Evolutionary conservation across 176 grass and related monocot species (phyloP).

Genomic region (Oryza coarctata): DNA sequence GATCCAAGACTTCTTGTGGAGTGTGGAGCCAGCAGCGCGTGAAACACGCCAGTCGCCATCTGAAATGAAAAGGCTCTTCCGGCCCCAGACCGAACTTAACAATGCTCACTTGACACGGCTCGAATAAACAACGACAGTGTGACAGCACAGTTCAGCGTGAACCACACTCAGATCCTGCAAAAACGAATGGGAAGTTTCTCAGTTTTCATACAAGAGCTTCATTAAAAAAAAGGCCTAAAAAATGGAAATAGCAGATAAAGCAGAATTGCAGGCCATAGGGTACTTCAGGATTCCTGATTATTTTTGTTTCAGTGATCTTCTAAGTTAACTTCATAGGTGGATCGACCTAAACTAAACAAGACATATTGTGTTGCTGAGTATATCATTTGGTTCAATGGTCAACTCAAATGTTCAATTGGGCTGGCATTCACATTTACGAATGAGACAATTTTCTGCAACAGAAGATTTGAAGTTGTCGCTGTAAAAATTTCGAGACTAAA

Average conservation of each 20-base stretch:
- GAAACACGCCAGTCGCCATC: conserved; percentile 13
- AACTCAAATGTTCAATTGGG: background rate
- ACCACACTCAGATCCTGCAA: conserved; percentile 32
- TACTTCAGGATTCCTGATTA: background rate
- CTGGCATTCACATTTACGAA: background rate
- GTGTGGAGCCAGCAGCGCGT: conserved; percentile 11
- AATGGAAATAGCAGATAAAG: background rate
- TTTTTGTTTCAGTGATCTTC: background rate
- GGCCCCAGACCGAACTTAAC: background rate
- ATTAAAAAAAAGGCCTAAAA: background rate
- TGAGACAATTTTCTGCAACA: background rate
- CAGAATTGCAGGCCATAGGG: background rate
- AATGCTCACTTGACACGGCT: conserved; percentile 19
- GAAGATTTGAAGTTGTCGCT: background rate
- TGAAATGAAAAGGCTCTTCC: conserved; percentile 9
- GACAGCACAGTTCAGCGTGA: background rate
- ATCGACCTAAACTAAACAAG: background rate
- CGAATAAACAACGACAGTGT: conserved; percentile 22
- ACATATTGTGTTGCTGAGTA: background rate
- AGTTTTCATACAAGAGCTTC: background rate
- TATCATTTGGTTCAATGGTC: background rate
- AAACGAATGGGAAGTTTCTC: background rate
- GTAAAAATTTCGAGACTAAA: background rate
- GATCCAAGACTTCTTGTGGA: conserved; percentile 26
- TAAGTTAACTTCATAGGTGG: background rate